These are phyloP conservation scores for Penicillium coprophilum DNA, from an alignment of 495 filamentous ascomycete species.

Conservation along the genomic window DNA sequence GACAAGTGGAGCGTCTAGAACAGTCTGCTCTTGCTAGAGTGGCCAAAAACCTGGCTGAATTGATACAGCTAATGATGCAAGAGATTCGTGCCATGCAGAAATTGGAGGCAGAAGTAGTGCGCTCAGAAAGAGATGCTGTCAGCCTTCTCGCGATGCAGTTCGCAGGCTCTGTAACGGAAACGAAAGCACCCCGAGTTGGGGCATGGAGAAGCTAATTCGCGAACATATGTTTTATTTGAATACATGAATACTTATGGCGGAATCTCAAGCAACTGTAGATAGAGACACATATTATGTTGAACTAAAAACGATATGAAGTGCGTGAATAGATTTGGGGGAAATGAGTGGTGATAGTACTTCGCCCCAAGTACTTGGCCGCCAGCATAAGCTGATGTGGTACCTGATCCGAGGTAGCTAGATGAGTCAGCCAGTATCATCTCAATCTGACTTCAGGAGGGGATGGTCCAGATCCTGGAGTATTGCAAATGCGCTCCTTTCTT, in stretches of 20 bases:
- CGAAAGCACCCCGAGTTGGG: conserved; percentile 14
- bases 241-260: neutral
- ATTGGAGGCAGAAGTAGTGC: conserved; percentile 43
- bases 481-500: neutral
- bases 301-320: neutral
- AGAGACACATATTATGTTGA: neutral
- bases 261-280: neutral
- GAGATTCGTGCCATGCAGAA: conserved; percentile 43
- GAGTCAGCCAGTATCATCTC: neutral
- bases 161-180: conserved; percentile 15
- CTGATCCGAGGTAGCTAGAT: neutral
- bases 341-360: neutral
- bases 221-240: neutral
- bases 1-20: conserved; percentile 30
- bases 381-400: neutral
- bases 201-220: conserved; percentile 25
- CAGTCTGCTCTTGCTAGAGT: conserved; percentile 39
- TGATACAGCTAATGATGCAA: conserved; percentile 41
- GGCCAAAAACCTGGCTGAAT: conserved; percentile 30
- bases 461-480: conserved; percentile 1
- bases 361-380: neutral
- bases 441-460: neutral
- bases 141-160: conserved; percentile 35
- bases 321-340: neutral
- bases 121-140: conserved; percentile 39